These are phyloP conservation scores for Euphorbia peplus DNA, from an alignment of 345 rosid species.

Conservation along the genomic window DNA sequence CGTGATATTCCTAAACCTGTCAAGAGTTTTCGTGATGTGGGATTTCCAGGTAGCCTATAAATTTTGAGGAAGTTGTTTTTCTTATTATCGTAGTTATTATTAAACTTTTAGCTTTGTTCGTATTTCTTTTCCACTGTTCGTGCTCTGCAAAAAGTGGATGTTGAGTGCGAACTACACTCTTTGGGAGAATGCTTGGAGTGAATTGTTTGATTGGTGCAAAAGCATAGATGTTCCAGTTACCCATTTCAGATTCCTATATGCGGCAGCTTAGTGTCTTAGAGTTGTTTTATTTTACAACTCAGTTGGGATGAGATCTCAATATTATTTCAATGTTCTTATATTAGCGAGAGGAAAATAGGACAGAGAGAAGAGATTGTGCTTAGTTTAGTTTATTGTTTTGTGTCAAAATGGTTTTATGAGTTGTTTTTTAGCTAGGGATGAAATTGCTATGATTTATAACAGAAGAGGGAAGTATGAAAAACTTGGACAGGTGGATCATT, in stretches of 20 bases:
- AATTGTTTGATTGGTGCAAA: not conserved
- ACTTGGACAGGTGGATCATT: not conserved
- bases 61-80: not conserved
- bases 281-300: not conserved
- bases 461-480: not conserved
- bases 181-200: not conserved
- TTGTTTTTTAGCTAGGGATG: not conserved
- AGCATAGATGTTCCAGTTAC: not conserved
- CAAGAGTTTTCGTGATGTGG: slow-evolving; percentile 66
- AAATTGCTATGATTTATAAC: not conserved
- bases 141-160: slow-evolving; percentile 7
- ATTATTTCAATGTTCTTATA: not conserved
- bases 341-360: not conserved
- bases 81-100: not conserved
- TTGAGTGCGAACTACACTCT: not conserved
- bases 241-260: not conserved
- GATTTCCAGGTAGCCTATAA: slow-evolving; percentile 74
- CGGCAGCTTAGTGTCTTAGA: not conserved
- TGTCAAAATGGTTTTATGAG: no score
- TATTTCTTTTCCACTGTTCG: not conserved
- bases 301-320: not conserved
- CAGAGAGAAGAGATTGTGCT: not conserved
- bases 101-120: not conserved
- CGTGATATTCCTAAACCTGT: slow-evolving; percentile 94
- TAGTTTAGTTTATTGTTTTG: not conserved